Base-by-base conservation (phyloP, 257 asterid genomes). In the Salvia miltiorrhiza region DNA sequence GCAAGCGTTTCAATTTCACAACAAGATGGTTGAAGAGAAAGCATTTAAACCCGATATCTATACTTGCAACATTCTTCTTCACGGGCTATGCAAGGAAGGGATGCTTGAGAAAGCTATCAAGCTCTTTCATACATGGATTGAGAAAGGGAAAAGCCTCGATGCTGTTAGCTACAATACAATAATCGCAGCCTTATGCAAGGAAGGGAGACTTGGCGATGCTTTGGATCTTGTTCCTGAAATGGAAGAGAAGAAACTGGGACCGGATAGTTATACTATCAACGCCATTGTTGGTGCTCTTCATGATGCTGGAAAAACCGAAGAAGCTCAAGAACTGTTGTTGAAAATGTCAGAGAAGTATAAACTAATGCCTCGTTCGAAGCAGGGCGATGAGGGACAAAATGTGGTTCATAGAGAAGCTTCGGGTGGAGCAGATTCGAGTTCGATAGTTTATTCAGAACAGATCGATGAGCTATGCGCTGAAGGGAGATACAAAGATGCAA, bases 401-500 rank as follows among this genome's bases (percentile, higher is more conserved):
- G 81, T 49, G 21, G 63, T 49, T 40, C 21, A 32, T 41, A 44
- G 57, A 53, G 83, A 79, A 53, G 39, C 72, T 56, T 65, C 87
- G 19, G 76, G 74, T 21, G 80, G 54, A 56, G 63, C 67, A 33
- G 88, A 81, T 72, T 58, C 71, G 23, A 80, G 76, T 59, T 84
- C 88, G 16, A 4, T 63, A 63, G 79, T 77, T 30, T 78, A 72
- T 58, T 83, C 92, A 2, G 87, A 87, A 70, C 79, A 80, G 87
- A 89, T 92, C 28, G 80, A 69, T n/a, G 84, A 86, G 80, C 97
- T 87, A 37, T 92, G 97, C 48, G 70, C 78, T 37, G 78, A 81
- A 77, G 92, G 89, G 76, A 83, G 90, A 77, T 92, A 81, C 79
- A 89, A 86, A 80, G 98, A 92, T 66, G 96, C 98, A 19, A 92